Base-by-base conservation (phyloP, 2,329 filamentous ascomycete genomes). In the Fusarium hostae region DNA sequence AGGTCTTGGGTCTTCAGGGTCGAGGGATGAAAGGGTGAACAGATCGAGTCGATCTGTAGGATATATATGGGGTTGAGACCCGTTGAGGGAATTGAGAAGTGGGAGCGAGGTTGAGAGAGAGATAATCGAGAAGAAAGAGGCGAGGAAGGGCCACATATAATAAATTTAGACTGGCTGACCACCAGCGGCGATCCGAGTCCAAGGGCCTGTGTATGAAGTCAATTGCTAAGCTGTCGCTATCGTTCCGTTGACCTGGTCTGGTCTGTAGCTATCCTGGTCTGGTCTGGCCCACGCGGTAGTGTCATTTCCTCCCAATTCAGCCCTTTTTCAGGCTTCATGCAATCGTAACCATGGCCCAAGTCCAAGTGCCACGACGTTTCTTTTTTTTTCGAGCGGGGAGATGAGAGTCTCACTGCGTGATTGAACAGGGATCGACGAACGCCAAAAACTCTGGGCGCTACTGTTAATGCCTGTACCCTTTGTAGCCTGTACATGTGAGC, bases 61-160 rank as follows among this genome's bases (percentile, higher is more conserved):
- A 57, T 57, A 52, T 69, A 54, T 70, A 59, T 61, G 44, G 45
- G 52, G 58, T 51, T 63, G 2, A 39, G 58, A 51, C 63, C 59
- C 58, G 40, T 41, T 68, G 63, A 26, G 44, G 35, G 37, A 54
- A 54, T 63, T 67, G 66, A 48, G 39, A 48, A 57, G 51, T 51
- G 32, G 39, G 41, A 63, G 55, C 26, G 61, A 66, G 43, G 52
- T 45, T 56, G 60, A 61, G 52, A 58, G 30, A 39, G 41, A 41
- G 26, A 54, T 26, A 32, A 41, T 37, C 41, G 40, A 26, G 48
- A 59, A 37, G 45, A 20, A 16, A 63, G 68, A 67, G 68, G 69
- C 59, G 71, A 75, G 48, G 72, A 75, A 39, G 59, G 59, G 67
- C 63, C 67, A 75, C 71, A 72, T 76, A 76, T 76, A 75, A 75